Base-by-base conservation (phyloP, 352 stramenopile species). In the Plasmopara viticola region DNA sequence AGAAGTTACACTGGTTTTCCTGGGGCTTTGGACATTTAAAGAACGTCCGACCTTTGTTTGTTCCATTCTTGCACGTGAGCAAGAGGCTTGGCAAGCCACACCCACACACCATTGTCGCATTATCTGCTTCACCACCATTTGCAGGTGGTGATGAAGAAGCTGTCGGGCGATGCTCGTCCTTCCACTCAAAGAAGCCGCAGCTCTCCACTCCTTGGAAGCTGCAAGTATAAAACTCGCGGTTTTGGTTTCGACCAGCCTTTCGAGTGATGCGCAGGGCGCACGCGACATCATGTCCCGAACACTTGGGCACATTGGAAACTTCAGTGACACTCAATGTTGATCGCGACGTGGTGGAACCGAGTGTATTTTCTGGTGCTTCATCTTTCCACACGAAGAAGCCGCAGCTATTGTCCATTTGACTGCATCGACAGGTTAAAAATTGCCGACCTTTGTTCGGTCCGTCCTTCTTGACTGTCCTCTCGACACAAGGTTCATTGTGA, bases 171-270 rank as follows among this genome's bases (percentile, higher is more conserved):
- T 48, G 39, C 44, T 97, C 90, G 44, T 97, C 90, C 28, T 90
- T 92, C 94, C 94, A 98, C 63, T 89, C 65, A 64, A 97, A 97
- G 62, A 58, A 70, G 30, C 62, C 62, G 17, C 62, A 70, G 46
- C 81, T 88, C 14, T 95, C 84, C 28, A 62, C 60, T 25, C 63
- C 72, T 2, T 86, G 76, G 14, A 84, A 76, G 7, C 77, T 82
- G 66, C 94, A 98, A 10, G 78, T 74, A 64, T 90, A 97, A 69
- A 98, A 98, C 57, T 96, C 85, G n/a, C 91, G 78, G 47, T 90
- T 86, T 45, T 90, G 82, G 58, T 98, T 98, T 5, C 67, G 62
- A 20, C 77, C 67, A 29, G 53, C 37, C 59, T 87, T 82, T 55
- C 62, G 47, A 20, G 63, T 72, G 43, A 51, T 81, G 40, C 78